A percentile compares a stretch with the other conserved stretches of the same genome.
phyloP scores from a whole-genome alignment of 139 green algal genomes.

The Eudorina sp. region DNA sequence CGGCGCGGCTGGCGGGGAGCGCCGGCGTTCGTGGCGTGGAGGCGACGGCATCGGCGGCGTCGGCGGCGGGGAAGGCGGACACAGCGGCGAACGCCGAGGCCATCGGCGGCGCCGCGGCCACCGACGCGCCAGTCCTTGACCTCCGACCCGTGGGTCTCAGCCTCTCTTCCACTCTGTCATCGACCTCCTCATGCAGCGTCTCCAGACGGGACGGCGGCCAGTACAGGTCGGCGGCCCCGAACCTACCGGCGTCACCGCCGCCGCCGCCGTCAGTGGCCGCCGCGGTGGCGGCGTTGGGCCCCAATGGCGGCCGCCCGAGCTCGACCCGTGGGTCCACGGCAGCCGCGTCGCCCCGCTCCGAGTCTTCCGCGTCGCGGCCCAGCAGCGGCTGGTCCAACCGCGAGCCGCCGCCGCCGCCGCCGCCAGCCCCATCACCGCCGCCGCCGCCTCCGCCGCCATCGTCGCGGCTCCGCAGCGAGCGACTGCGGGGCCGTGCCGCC shows the following conservation, averaged over 20 bases:
- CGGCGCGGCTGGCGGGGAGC: neutral
- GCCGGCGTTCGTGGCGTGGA: neutral
- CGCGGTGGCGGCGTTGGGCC: too few species aligned
- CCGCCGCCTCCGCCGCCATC: neutral
- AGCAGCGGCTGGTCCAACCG: neutral
- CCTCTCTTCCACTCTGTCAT: neutral
- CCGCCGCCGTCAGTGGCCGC: neutral
- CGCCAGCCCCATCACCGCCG: neutral
- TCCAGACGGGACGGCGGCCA: slow-evolving; percentile 1
- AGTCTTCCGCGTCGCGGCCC: neutral
- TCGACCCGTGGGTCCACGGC: too few species aligned
- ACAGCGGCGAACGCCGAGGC: neutral
- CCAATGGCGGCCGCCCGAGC: too few species aligned
- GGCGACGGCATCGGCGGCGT: too few species aligned
- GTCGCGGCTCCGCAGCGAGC: neutral
- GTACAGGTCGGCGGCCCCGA: neutral
- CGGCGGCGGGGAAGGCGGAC: neutral
- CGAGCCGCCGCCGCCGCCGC: neutral
- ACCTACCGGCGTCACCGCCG: neutral
- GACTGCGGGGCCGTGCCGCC: neutral
- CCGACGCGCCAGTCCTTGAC: too few species aligned
- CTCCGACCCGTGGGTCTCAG: too few species aligned
- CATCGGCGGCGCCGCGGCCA: neutral
- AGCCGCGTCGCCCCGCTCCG: neutral
- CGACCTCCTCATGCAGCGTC: slow-evolving; percentile 17